Base-by-base conservation (phyloP, 139 green algal species). In the Micractinium sp. region DNA sequence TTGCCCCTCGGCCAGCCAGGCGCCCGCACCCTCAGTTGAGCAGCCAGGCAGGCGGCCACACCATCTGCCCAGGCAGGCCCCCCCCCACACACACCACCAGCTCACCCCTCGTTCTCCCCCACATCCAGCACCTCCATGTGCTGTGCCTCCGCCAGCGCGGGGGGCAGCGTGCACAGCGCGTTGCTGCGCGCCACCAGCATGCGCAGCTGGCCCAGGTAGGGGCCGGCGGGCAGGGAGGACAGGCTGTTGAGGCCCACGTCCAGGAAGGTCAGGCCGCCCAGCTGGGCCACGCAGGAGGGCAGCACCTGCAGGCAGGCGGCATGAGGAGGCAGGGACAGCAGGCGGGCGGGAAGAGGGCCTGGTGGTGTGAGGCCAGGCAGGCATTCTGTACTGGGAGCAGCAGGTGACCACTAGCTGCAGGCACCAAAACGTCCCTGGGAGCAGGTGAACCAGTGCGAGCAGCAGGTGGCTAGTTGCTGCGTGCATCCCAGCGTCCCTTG, bases 231-330 rank as follows among this genome's bases (percentile, higher is more conserved):
- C 85, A 88, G 85, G 71, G 39, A 60, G 19, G 71, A 20, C 71
- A 88, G 85, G 71, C 71, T 41, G 85, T 88, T 88, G 31, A 88
- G 15, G 7, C 85, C 85, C n/a, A 88, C 41, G 47, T 88, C 85
- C 41, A 88, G 69, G 20, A 56, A 35, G 41, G 71, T 73, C 20
- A 88, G 85, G 18, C 41, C 85, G 14, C 29, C 38, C 85, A 88
- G 85, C 47, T 35, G 20, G 12, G 85, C 73, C 47, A 88, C 85
- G 39, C 71, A 82, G 0, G 71, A 35, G 71, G 85, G 85, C 71
- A 88, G 83, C 67, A 71, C 63, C 63, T 71, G 63, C 63, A 71
- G n/a, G n/a, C n/a, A n/a, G n/a, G n/a, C n/a, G n/a, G n/a, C n/a
- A n/a, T n/a, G n/a, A n/a, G n/a, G 47, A 56, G 47, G 47, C 47